Evolutionary conservation across 2,329 filamentous ascomycete species (phyloP).

Genomic region (Diplodia sapinea): DNA sequence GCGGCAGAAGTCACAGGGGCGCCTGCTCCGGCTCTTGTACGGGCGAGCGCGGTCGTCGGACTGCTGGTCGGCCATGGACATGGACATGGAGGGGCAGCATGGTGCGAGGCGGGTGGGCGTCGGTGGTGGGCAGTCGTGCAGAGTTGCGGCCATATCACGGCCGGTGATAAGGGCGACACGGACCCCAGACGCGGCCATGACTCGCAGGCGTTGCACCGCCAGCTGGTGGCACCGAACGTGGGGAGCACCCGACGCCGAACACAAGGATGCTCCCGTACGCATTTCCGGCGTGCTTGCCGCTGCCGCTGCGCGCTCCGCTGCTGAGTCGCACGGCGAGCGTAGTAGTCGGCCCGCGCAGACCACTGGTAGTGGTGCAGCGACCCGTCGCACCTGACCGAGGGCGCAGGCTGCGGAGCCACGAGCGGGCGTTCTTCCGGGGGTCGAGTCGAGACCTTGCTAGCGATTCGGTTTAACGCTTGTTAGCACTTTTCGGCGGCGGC

Average conservation of each 20-base stretch:
- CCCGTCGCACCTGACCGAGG: neutral
- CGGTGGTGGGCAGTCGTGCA: neutral
- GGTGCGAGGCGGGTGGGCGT: neutral
- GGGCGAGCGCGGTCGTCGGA: constrained; percentile 28
- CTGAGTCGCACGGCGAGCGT: neutral
- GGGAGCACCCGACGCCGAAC: constrained; percentile 5
- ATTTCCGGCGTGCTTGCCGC: constrained; percentile 37
- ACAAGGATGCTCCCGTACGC: constrained; percentile 24
- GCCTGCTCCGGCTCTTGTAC: constrained; percentile 47
- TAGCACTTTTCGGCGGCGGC: neutral
- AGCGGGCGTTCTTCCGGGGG: neutral
- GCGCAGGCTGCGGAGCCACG: neutral
- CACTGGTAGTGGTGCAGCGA: neutral
- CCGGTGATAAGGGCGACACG: neutral
- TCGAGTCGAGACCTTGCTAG: neutral
- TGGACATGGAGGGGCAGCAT: constrained; percentile 4
- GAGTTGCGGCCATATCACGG: neutral
- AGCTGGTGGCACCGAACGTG: constrained; percentile 4
- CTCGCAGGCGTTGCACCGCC: neutral
- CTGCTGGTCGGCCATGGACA: constrained; percentile 16
- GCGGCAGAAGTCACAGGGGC: constrained; percentile 56
- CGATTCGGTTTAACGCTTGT: neutral
- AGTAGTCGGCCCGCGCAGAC: constrained; percentile 8
- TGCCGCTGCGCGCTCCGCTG: constrained; percentile 30
- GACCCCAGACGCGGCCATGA: neutral